phyloP scores from a whole-genome alignment of 31 red algal species.

The Odonthalia washingtoniensis region DNA sequence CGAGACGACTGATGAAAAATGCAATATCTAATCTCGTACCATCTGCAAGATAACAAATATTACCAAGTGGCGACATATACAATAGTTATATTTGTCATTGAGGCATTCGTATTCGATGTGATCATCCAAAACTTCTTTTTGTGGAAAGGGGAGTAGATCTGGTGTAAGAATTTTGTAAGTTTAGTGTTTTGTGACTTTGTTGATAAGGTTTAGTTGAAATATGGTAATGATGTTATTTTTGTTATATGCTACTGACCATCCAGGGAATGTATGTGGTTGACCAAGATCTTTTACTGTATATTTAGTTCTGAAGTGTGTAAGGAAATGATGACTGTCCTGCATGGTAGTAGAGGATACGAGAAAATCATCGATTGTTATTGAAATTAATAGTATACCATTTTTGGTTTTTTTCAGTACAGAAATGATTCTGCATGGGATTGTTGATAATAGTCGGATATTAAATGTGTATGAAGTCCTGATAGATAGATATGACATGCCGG shows the following conservation, averaged over 20 bases:
- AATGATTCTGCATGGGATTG: conserved; percentile 10
- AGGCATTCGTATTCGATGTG: too few relatives aligned
- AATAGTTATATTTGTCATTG: too few relatives aligned
- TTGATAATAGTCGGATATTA: background rate
- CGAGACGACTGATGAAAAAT: background rate
- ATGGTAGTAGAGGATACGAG: background rate
- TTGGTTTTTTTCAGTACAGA: background rate
- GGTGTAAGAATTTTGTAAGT: too few relatives aligned
- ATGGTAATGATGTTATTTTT: background rate
- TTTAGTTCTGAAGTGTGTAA: background rate
- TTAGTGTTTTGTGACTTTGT: too few relatives aligned
- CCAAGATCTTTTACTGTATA: background rate
- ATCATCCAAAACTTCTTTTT: too few relatives aligned
- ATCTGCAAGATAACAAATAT: conserved; percentile 6
- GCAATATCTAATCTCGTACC: too few relatives aligned
- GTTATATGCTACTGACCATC: background rate
- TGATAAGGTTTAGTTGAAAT: conserved; percentile 12
- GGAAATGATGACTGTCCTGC: background rate
- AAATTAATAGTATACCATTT: background rate
- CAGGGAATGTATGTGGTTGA: background rate
- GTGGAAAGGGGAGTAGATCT: background rate
- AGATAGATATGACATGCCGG: background rate
- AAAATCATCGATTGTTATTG: conserved; percentile 30
- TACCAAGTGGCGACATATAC: background rate
- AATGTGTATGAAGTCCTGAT: background rate